These are phyloP conservation scores for Pseudopithomyces maydicus DNA, from an alignment of 2,329 filamentous ascomycete genomes.

Conservation along the genomic window DNA sequence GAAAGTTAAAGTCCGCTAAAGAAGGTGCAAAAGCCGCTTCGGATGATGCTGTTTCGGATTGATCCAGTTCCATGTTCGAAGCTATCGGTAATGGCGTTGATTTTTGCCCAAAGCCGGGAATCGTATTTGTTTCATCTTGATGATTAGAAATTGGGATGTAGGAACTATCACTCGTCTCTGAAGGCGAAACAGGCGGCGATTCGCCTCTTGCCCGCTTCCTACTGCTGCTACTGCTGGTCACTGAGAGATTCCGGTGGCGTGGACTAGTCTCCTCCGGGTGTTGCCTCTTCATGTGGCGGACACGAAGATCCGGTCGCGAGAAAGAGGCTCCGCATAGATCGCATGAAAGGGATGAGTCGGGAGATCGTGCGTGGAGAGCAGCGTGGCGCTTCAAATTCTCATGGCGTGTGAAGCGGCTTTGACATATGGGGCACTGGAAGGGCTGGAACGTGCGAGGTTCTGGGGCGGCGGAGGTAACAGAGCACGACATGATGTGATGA, in stretches of 20 bases:
- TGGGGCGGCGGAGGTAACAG: neutral
- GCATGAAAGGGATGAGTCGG: slow-evolving; percentile 18
- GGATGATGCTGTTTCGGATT: neutral
- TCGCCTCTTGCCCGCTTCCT: slow-evolving; percentile 4
- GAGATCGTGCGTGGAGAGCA: slow-evolving; percentile 18
- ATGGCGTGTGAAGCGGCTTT: slow-evolving; percentile 26
- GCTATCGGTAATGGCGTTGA: neutral
- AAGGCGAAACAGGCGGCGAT: neutral
- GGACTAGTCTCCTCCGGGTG: slow-evolving; percentile 14
- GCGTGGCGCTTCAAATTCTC: slow-evolving; percentile 29
- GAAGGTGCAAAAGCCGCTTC: neutral
- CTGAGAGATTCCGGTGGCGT: slow-evolving; percentile 11
- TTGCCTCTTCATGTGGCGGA: slow-evolving; percentile 25
- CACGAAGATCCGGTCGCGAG: slow-evolving; percentile 23
- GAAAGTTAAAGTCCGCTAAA: slow-evolving; percentile 8
- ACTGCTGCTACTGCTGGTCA: neutral
- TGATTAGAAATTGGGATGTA: neutral
- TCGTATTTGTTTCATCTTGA: neutral
- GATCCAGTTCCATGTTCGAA: neutral
- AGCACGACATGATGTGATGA: slow-evolving; percentile 5
- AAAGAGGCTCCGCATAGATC: slow-evolving; percentile 22
- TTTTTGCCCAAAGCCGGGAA: neutral
- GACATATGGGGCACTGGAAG: slow-evolving; percentile 22
- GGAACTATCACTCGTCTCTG: neutral
- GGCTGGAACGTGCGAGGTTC: slow-evolving; percentile 18